These are phyloP conservation scores for Cucurbita ficifolia DNA, from an alignment of 306 rosid genomes.

Conservation along the genomic window DNA sequence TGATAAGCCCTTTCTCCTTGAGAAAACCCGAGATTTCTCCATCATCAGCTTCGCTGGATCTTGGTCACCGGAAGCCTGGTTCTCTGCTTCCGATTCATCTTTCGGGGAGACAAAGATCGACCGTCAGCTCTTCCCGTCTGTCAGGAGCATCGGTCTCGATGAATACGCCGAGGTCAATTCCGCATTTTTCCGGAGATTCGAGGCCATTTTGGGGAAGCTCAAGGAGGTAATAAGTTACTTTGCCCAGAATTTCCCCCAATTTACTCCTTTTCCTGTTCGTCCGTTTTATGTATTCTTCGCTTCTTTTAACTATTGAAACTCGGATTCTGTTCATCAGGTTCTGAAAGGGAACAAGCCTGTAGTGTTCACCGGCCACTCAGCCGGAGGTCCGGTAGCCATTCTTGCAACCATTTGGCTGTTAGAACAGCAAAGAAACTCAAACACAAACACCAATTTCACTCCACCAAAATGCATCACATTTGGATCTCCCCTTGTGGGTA, in stretches of 20 bases:
- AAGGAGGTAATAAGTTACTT: conserved; percentile 15
- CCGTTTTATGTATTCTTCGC: too few relatives aligned
- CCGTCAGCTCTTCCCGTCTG: conserved; percentile 25
- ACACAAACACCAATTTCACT: neutral
- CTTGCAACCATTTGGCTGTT: conserved; percentile 53
- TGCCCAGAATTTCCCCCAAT: neutral
- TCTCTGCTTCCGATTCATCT: neutral
- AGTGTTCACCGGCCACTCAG: conserved; percentile 61
- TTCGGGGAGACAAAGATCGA: conserved; percentile 40
- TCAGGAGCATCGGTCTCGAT: conserved; percentile 52
- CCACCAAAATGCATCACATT: conserved; percentile 44
- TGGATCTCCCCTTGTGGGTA: conserved; percentile 65
- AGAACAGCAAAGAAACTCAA: conserved; percentile 13
- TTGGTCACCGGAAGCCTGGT: conserved; percentile 31
- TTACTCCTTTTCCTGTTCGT: neutral
- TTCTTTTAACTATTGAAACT: neutral
- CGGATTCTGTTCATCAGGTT: conserved; percentile 27
- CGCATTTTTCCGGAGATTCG: conserved; percentile 32
- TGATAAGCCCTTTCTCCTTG: conserved; percentile 9
- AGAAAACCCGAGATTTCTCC: conserved; percentile 4
- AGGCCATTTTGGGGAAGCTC: conserved; percentile 9
- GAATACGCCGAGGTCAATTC: conserved; percentile 36
- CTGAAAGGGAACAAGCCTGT: conserved; percentile 17
- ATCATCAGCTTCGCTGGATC: conserved; percentile 42
- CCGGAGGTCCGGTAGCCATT: conserved; percentile 50